These are phyloP conservation scores for Fragaria iinumae DNA, from an alignment of 306 rosid species.

Conservation along the genomic window DNA sequence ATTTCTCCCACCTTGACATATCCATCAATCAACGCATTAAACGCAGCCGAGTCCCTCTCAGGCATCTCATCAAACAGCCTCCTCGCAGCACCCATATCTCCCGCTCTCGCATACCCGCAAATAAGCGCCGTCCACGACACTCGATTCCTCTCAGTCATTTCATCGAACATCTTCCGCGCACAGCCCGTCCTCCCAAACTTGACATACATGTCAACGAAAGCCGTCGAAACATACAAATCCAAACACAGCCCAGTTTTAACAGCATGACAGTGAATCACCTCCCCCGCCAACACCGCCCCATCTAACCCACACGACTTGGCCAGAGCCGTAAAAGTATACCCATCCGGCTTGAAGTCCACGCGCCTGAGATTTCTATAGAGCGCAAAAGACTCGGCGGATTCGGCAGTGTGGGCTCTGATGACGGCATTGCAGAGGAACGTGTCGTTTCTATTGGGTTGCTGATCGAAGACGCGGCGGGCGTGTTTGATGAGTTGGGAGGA, in stretches of 20 bases:
- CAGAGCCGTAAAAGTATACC: slow-evolving; percentile 44
- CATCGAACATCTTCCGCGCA: slow-evolving; percentile 61
- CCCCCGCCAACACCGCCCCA: slow-evolving; percentile 37
- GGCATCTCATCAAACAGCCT: slow-evolving; percentile 54
- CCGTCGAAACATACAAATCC: slow-evolving; percentile 52
- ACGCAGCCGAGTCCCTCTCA: slow-evolving; percentile 47
- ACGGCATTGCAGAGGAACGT: slow-evolving; percentile 57
- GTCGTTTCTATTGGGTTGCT: slow-evolving; percentile 30
- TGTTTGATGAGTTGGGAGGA: slow-evolving; percentile 33
- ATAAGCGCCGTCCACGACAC: slow-evolving; percentile 70
- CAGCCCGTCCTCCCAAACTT: slow-evolving; percentile 42
- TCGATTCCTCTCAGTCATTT: slow-evolving; percentile 44
- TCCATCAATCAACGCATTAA: slow-evolving; percentile 67
- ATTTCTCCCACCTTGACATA: slow-evolving; percentile 51
- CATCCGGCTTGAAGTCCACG: slow-evolving; percentile 33
- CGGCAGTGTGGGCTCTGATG: slow-evolving; percentile 44
- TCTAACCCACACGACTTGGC: slow-evolving; percentile 46
- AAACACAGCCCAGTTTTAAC: slow-evolving; percentile 46
- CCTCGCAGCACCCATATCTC: slow-evolving; percentile 57
- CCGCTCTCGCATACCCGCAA: slow-evolving; percentile 57
- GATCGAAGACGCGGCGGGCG: slow-evolving; percentile 57
- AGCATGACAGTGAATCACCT: slow-evolving; percentile 44
- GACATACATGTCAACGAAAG: slow-evolving; percentile 63
- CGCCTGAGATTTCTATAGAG: slow-evolving; percentile 48
- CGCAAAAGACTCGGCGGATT: slow-evolving; percentile 36